Evolutionary conservation across 805 yeast genomes (phyloP), one percentile per base, ranked within the genome.

Genomic region (Starmerella gropengiesseri): DNA sequence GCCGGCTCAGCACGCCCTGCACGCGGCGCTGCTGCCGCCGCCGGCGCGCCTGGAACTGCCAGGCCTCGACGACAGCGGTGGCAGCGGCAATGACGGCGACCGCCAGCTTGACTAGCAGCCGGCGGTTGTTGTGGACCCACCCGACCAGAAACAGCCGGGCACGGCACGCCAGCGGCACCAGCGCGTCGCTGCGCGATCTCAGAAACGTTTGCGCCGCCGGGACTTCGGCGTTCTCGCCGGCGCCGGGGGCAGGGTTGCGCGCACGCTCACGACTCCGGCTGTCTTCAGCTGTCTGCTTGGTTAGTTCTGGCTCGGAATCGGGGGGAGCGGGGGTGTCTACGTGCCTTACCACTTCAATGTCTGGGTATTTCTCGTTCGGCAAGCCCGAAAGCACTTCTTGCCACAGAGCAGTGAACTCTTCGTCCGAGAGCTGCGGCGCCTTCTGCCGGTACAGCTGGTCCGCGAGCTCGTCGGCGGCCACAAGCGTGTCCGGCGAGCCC

Each of bases 321-420:
- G 4, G 16, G 26, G 4, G 23, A 44, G 49, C 45, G 21, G 21
- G 19, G 42, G 53, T 59, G 58, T 55, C 40, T 71, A 77, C 83
- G 71, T 77, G 82, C 82, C 91, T 78, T 73, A 81, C 80, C 63
- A 71, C 75, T 58, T 79, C 45, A 39, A 54, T 48, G 19, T 54
- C 57, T 25, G 50, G 31, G 40, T 35, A 44, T 70, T 59, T 77
- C 83, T 74, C 73, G 14, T n/a, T n/a, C 49, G 84, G 68, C 53
- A 76, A 78, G 27, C 65, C 58, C 17, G 37, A 39, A 2, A 77
- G 56, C n/a, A 78, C 78, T 52, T 74, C 71, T 20, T 57, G 56
- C 94, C 94, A 85, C 46, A 81, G 67, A 45, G 75, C 80, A 51
- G 80, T 79, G 58, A 81, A 82, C 49, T 83, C 91, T 27, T 74